A percentile compares a stretch with the other conserved stretches of the same genome.
phyloP scores from a whole-genome alignment of 2,329 filamentous ascomycete genomes.

The Magnaporthales sp. region DNA sequence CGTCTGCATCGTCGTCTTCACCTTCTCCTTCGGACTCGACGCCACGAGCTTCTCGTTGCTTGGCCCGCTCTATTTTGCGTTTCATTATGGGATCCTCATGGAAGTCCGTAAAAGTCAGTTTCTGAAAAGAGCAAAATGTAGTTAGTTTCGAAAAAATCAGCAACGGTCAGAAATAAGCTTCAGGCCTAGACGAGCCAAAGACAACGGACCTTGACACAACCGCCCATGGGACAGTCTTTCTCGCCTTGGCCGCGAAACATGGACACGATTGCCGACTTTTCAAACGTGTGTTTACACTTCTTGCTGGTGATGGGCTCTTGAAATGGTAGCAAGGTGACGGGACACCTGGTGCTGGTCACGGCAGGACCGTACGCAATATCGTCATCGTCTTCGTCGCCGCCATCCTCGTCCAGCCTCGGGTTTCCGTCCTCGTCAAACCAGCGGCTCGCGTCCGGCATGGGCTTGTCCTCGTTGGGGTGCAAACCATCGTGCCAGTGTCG shows the following conservation, averaged over 20 bases:
- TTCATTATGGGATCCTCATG: constrained; percentile 46
- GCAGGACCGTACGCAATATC: constrained; percentile 51
- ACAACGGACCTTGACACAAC: constrained; percentile 47
- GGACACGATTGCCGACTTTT: constrained; percentile 53
- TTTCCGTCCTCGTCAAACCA: constrained; percentile 46
- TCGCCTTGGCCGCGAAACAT: constrained; percentile 27
- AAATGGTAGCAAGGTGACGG: constrained; percentile 57
- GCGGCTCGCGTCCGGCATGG: constrained; percentile 40
- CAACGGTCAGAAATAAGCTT: background rate
- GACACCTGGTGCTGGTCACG: constrained; percentile 60
- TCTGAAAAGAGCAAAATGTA: constrained; percentile 22
- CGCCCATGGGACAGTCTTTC: constrained; percentile 53
- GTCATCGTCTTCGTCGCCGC: constrained; percentile 56
- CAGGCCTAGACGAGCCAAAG: background rate
- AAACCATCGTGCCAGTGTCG: constrained; percentile 46
- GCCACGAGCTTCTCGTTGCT: constrained; percentile 18
- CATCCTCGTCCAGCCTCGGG: constrained; percentile 26
- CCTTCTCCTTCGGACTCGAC: background rate
- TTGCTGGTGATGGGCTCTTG: constrained; percentile 56
- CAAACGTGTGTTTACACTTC: constrained; percentile 65
- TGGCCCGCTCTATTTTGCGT: constrained; percentile 48
- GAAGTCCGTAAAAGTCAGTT: constrained; percentile 42
- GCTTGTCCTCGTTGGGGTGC: constrained; percentile 37
- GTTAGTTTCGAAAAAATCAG: background rate
- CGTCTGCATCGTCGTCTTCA: background rate